Evolutionary conservation across 306 rosid species (phyloP), one percentile per base, ranked within the genome.

Genomic region (Crataegus laevigata): DNA sequence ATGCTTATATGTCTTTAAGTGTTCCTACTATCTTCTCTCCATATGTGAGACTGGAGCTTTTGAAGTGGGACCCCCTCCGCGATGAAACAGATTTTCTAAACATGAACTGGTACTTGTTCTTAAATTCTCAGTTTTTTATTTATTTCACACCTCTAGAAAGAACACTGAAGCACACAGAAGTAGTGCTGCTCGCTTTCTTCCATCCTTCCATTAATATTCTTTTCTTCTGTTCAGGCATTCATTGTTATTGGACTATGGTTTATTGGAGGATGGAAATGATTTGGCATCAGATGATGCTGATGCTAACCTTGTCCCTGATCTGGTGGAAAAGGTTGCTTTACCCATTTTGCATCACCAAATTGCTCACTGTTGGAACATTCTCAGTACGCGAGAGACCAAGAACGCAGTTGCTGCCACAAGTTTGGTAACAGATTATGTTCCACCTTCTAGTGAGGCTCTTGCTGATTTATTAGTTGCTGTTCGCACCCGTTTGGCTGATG

Each of bases 51-150:
- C 84, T 94, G 84, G 98, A 94, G 82, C 98, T 94, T 26, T 79
- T 94, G 88, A 90, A 90, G 82, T 94, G 98, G 97, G 96, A 94
- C 70, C 96, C 98, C 61, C 98, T 94, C 15, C 92, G 32, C 73
- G 91, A 86, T 85, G 92, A 85, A 79, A 75, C 88, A 80, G 97
- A 89, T 78, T 89, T 94, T 85, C 82, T 86, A 62, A 88, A 89
- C 68, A 94, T 94, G 97, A 87, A 84, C 78, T 94, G 98, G 98
- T 94, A 90, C 50, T 64, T 75, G 83, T 28, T 50, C 76, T 71
- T 82, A 73, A 75, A 59, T 42, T 75, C 51, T 25, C 34, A 62
- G 38, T 3, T 36, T 36, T 36, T 36, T 36, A 36, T 18, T 72
- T 34, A 71, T 78, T 60, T 79, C 72, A 70, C 55, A 40, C 21